A percentile compares a stretch with the other conserved stretches of the same genome.
phyloP scores from a whole-genome alignment of 768 basidiomycete species.

The Leccinum barrowsii region DNA sequence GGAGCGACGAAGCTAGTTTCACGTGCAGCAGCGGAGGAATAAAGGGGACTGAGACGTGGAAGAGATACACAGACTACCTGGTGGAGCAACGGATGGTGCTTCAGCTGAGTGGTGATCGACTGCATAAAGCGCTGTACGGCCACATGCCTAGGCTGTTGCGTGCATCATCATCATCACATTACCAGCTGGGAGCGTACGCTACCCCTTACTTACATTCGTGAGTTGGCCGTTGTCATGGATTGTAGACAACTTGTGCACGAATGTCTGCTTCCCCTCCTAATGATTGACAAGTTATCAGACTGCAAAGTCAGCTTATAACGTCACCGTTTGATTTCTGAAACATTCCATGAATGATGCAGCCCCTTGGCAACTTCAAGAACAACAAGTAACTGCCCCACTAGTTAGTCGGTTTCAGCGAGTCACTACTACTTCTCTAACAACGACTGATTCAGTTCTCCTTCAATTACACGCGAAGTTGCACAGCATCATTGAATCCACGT shows the following conservation, averaged over 20 bases:
- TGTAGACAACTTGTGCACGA: conserved; percentile 1
- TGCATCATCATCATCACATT: neutral
- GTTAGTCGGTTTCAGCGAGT: too few species aligned
- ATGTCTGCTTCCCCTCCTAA: neutral
- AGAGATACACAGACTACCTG: conserved; percentile 57
- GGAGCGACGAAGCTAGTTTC: conserved; percentile 8
- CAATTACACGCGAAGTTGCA: too few species aligned
- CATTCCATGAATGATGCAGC: too few species aligned
- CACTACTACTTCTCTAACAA: too few species aligned
- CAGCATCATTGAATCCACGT: neutral
- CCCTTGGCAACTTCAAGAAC: neutral
- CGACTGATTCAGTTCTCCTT: neutral
- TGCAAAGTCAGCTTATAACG: neutral
- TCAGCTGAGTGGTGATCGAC: conserved; percentile 39
- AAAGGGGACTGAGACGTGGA: conserved; percentile 55
- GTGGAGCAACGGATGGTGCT: conserved; percentile 50
- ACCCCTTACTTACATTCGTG: conserved; percentile 11
- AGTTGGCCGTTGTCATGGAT: neutral
- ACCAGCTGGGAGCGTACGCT: conserved; percentile 5
- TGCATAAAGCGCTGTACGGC: conserved; percentile 36
- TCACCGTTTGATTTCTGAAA: neutral
- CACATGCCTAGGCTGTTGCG: conserved; percentile 10
- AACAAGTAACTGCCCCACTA: too few species aligned
- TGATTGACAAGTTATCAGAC: neutral
- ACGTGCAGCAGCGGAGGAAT: conserved; percentile 24